A percentile compares a stretch with the other conserved stretches of the same genome.
phyloP scores from a whole-genome alignment of 169 alveolate species.

The Plasmodium chabaudi region DNA sequence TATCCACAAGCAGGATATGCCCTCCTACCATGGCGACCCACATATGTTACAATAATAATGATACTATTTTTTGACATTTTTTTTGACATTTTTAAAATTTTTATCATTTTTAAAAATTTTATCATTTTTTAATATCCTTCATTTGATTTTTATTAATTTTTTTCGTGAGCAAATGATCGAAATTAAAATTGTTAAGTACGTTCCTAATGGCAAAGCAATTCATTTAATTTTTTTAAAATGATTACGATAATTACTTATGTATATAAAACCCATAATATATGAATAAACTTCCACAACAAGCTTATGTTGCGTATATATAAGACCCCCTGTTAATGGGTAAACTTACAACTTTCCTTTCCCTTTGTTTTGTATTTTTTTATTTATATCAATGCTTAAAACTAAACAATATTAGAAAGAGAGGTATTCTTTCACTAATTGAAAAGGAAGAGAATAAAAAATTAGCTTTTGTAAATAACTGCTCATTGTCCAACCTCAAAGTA shows the following conservation, averaged over 20 bases:
- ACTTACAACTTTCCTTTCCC: neutral
- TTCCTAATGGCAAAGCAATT: no score
- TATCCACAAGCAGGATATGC: no score
- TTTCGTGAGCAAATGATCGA: no score
- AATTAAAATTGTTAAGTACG: no score
- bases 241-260: neutral
- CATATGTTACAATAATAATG: no score
- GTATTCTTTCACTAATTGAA: neutral
- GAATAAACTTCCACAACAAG: neutral
- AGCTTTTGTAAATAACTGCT: neutral
- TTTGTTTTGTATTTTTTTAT: conserved; percentile 18
- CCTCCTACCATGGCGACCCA: no score
- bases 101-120: no score
- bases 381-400: conserved; percentile 16
- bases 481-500: neutral
- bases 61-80: no score
- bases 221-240: no score
- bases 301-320: neutral
- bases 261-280: conserved; percentile 12
- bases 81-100: no score
- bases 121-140: no score
- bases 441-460: neutral
- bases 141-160: no score
- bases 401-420: neutral
- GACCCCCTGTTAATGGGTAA: conserved; percentile 46